These are phyloP conservation scores for Tuber umbilicatum DNA, from an alignment of 495 filamentous ascomycete genomes.

Conservation along the genomic window DNA sequence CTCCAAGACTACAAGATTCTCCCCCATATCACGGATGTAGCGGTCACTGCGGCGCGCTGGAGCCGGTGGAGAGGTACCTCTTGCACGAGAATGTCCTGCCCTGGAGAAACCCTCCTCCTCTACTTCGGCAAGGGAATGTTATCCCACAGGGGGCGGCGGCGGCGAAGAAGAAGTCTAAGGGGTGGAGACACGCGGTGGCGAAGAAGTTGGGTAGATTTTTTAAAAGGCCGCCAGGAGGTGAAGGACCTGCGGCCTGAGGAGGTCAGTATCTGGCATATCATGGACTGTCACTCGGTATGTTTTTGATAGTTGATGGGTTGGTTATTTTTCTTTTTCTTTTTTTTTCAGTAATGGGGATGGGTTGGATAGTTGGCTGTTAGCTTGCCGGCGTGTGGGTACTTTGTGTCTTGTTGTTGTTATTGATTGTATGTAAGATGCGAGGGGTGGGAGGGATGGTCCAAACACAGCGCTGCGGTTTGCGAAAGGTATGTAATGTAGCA, in stretches of 20 bases:
- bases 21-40: background rate
- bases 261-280: background rate
- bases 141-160: background rate
- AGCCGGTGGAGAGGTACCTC: background rate
- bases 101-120: background rate
- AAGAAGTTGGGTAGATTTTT: background rate
- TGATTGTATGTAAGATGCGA: background rate
- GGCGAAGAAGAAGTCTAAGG: background rate
- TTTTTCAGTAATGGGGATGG: background rate
- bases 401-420: background rate
- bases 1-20: background rate
- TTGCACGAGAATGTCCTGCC: background rate
- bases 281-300: background rate
- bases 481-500: background rate
- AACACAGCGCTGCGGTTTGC: background rate
- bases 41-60: background rate
- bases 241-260: background rate
- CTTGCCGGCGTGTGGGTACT: background rate
- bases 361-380: background rate
- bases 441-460: background rate
- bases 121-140: background rate
- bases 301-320: background rate
- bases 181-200: background rate
- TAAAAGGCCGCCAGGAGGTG: background rate
- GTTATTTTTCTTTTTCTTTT: background rate